A percentile compares a stretch with the other conserved stretches of the same genome.
Evolutionary conservation across 148 eudicot genomes (phyloP).

Genomic region (Drosera capensis): DNA sequence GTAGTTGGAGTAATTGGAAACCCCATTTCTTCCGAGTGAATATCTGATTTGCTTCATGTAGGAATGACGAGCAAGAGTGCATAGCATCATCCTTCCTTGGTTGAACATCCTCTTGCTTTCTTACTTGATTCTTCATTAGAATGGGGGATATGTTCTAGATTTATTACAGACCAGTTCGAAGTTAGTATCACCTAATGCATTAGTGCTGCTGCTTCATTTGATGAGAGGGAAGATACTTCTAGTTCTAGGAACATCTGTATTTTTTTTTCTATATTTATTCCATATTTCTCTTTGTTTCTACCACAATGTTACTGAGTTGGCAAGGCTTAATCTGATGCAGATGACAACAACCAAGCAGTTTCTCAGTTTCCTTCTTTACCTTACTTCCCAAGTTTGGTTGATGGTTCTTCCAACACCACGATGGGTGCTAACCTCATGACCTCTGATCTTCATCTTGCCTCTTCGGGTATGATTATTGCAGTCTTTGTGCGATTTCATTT

Average conservation of each 20-base stretch:
- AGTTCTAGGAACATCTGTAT: no score
- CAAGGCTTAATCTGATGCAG: slow-evolving; percentile 11
- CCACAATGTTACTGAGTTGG: neutral
- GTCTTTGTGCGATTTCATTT: neutral
- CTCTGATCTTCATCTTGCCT: slow-evolving; percentile 8
- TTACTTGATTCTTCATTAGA: no score
- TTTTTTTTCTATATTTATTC: neutral
- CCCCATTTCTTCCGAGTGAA: no score
- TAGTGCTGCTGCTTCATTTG: neutral
- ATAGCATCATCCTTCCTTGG: no score
- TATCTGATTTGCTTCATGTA: no score
- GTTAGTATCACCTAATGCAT: no score
- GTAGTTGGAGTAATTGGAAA: no score
- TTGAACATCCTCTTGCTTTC: no score
- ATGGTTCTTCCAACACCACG: slow-evolving; percentile 10
- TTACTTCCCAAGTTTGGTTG: slow-evolving; percentile 14
- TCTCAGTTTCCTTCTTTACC: slow-evolving; percentile 21
- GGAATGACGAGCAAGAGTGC: no score
- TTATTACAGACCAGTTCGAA: no score
- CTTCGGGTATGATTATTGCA: slow-evolving; percentile 11
- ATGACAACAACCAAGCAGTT: slow-evolving; percentile 23
- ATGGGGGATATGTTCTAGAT: no score
- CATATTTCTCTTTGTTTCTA: neutral
- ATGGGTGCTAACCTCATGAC: slow-evolving; percentile 8
- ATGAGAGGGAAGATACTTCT: neutral